These are phyloP conservation scores for Ceriops zippeliana DNA, from an alignment of 345 rosid genomes.

Conservation along the genomic window DNA sequence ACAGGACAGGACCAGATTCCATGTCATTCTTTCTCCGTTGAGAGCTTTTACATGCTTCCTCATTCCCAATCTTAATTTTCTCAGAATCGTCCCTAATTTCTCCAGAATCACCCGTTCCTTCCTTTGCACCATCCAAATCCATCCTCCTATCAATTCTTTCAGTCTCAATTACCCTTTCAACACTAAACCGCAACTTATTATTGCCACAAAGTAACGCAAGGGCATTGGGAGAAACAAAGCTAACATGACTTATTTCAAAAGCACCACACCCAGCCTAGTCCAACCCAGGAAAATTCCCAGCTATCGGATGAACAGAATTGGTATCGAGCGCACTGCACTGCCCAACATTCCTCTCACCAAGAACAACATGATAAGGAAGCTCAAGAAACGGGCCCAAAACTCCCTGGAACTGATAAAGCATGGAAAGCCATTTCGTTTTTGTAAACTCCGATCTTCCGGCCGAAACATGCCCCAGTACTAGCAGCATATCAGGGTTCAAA, in stretches of 20 bases:
- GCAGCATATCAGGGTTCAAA: constrained; percentile 60
- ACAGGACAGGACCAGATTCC: constrained; percentile 51
- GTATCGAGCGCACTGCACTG: constrained; percentile 41
- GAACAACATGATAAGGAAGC: constrained; percentile 52
- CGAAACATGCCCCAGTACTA: constrained; percentile 60
- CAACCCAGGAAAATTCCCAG: constrained; percentile 53
- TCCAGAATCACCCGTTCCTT: constrained; percentile 10
- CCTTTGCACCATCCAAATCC: constrained; percentile 17
- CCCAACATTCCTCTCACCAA: constrained; percentile 63
- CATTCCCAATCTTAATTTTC: neutral
- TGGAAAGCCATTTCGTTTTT: constrained; percentile 39
- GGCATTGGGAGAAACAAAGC: constrained; percentile 58
- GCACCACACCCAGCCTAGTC: constrained; percentile 58
- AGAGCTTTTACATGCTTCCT: constrained; percentile 8
- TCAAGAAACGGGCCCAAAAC: constrained; percentile 45
- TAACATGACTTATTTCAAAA: constrained; percentile 52
- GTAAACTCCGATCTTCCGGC: constrained; percentile 44
- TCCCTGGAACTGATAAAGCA: constrained; percentile 42
- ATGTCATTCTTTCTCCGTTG: constrained; percentile 40
- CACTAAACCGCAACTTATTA: constrained; percentile 39
- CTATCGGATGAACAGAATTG: constrained; percentile 40
- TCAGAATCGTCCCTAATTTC: constrained; percentile 6
- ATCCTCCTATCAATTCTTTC: constrained; percentile 37
- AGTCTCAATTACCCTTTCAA: constrained; percentile 53
- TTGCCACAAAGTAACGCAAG: constrained; percentile 54